Evolutionary conservation across 1,284 basidiomycete genomes (phyloP).

Genomic region (Spongispora temasekensis): DNA sequence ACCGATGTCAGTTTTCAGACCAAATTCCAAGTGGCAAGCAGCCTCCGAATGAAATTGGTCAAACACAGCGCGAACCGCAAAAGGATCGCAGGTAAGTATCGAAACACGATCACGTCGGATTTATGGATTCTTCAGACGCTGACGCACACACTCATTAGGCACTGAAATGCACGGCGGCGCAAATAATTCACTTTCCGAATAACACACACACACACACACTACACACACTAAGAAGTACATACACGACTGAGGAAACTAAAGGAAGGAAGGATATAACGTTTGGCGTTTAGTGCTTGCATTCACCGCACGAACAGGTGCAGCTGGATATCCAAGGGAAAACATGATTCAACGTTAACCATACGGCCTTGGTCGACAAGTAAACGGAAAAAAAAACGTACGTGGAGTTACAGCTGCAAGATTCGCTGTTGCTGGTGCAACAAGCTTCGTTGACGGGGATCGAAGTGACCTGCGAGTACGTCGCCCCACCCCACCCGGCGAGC

Average conservation of each 20-base stretch:
- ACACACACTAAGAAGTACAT: not conserved
- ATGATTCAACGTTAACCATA: no score
- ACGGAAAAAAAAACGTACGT: slow-evolving; percentile 4
- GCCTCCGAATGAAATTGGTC: no score
- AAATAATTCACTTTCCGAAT: no score
- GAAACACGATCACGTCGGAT: no score
- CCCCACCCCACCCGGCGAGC: not conserved
- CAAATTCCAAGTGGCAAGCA: no score
- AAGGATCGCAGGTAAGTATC: no score
- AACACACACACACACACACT: not conserved
- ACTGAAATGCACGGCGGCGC: no score
- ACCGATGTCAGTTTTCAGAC: no score
- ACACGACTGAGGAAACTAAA: not conserved
- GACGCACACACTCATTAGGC: no score
- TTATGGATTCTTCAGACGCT: no score
- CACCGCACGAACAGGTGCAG: slow-evolving; percentile 20
- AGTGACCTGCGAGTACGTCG: slow-evolving; percentile 9
- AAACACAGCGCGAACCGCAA: no score
- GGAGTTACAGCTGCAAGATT: slow-evolving; percentile 14
- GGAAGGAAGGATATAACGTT: not conserved
- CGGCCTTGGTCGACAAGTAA: not conserved
- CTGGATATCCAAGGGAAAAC: slow-evolving; percentile 2
- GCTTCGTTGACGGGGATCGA: slow-evolving; percentile 26
- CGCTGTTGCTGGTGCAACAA: slow-evolving; percentile 16
- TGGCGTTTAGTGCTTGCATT: slow-evolving; percentile 20